These are phyloP conservation scores for Aureoboletus auriporus DNA, from an alignment of 768 basidiomycete genomes.

Conservation along the genomic window DNA sequence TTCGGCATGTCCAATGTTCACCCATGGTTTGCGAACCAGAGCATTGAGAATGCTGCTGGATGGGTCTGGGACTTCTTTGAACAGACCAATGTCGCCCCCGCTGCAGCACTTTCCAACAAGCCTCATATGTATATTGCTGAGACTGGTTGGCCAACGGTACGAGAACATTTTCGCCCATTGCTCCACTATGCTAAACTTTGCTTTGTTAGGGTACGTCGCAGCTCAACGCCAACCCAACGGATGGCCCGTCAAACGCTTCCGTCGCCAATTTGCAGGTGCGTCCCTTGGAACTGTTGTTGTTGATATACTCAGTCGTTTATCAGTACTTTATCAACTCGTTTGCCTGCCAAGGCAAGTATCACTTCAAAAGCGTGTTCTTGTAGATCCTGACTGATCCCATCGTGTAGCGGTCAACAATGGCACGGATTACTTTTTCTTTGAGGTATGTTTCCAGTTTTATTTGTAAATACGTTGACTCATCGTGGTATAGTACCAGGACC, in stretches of 20 bases:
- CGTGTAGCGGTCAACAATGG: slow-evolving; percentile 64
- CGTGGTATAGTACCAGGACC: slow-evolving; percentile 58
- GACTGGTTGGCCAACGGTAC: slow-evolving; percentile 82
- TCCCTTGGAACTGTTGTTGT: background rate
- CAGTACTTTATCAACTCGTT: slow-evolving; percentile 83
- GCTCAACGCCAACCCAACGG: slow-evolving; percentile 46
- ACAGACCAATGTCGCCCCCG: slow-evolving; percentile 54
- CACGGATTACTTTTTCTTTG: slow-evolving; percentile 87
- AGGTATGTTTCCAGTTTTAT: slow-evolving; percentile 36
- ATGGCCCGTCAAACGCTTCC: slow-evolving; percentile 67
- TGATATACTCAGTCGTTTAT: slow-evolving; percentile 5
- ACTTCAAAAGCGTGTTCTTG: background rate
- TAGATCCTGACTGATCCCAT: slow-evolving; percentile 5
- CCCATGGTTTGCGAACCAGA: slow-evolving; percentile 88
- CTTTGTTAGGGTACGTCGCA: slow-evolving; percentile 55
- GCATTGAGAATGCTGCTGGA: slow-evolving; percentile 58
- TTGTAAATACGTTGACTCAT: slow-evolving; percentile 3
- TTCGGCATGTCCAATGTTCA: slow-evolving; percentile 91
- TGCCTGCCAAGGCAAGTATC: slow-evolving; percentile 50
- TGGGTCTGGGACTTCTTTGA: slow-evolving; percentile 87
- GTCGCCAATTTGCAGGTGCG: slow-evolving; percentile 54
- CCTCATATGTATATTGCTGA: slow-evolving; percentile 91
- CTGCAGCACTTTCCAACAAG: slow-evolving; percentile 56
- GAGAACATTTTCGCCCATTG: slow-evolving; percentile 10
- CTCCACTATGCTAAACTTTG: background rate